Base-by-base conservation (phyloP, 176 grass and related monocot species). In the Aegilops sharonensis region DNA sequence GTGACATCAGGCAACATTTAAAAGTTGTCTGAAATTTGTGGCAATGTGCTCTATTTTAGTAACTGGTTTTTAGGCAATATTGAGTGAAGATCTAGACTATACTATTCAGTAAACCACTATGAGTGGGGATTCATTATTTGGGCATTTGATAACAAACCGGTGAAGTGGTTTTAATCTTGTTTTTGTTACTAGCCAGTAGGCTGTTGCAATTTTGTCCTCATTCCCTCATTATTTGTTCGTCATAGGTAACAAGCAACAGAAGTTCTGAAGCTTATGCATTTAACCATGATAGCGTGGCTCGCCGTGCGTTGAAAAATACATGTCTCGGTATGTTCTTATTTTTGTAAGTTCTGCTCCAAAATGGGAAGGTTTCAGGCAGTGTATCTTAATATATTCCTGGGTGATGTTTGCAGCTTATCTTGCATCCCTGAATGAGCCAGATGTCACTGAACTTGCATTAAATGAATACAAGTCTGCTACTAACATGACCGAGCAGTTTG, bases 401-500 rank as follows among this genome's bases (percentile, higher is more conserved):
- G 14, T 90, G 72, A 80, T 81, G 14, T 5, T 63, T 89, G 72
- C 83, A 98, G 97, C 80, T 69, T 99, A 96, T 88, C 94, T 99
- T 87, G 94, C 87, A 75, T 92, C 88, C 64, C 66, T 99, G 74
- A 89, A 96, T 71, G 90, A 99, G 64, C 85, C 82, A 42, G 97
- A 92, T 64, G 59, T 88, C n/a, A 94, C 78, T 48, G 89, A 96
- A 67, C 90, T 99, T 85, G 94, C 87, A 87, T 54, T 94, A 40
- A 75, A 89, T 42, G 97, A 99, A 24, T 99, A 99, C 88, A 93
- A 93, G 36, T 94, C 89, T 88, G 92, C 94, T 63, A 92, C 90
- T 50, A 99, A 99, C 83, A 99, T 99, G 97, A 94, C 97, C 7
- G 92, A 99, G 61, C 97, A 99, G 79, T 99, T 99, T 96, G 88